Evolutionary conservation across 192 early-diverging fungal genomes (phyloP), one percentile per base, ranked within the genome.

Genomic region (Backusella australiensis): DNA sequence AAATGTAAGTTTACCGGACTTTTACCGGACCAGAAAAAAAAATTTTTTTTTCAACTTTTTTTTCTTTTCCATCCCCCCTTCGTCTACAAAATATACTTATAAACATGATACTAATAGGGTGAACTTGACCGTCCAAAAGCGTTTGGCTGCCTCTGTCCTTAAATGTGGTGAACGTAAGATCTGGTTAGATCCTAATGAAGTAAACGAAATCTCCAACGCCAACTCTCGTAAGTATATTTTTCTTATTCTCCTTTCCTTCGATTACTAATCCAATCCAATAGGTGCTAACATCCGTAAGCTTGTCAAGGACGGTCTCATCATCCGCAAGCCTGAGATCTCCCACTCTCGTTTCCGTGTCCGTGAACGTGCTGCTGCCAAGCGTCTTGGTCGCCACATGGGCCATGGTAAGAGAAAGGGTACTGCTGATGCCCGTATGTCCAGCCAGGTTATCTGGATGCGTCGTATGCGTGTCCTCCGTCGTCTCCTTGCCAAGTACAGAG

Each of bases 81-180:
- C 6, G 0, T 49, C 46, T 6, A 14, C 12, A 44, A 44, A 49
- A 49, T n/a, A n/a, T n/a, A n/a, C 46, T 49, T n/a, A 49, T 19
- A 7, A n/a, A n/a, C 5, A 49, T 49, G 46, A 49, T 49, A 49
- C 19, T 17, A 94, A 49, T 19, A 94, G 91, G 93, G 86, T 90
- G 78, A 93, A 89, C 85, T 89, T 94, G 79, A 84, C 85, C 74
- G 89, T 88, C 81, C 97, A 99, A 90, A 99, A 99, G 90, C 92
- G 96, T 77, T 90, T 99, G 78, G 97, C 97, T 73, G 93, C 97
- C 78, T 93, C 94, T 86, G 95, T 99, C 85, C 92, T 99, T 83
- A 95, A 95, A 87, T 98, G 96, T 88, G 97, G 97, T 83, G 75
- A 99, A 91, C 91, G 97, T 84, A 99, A 99, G 92, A 90, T 99